Conservation (phyloP, 2,329 filamentous ascomycete species). For the Arthrobotrys conoides region DNA sequence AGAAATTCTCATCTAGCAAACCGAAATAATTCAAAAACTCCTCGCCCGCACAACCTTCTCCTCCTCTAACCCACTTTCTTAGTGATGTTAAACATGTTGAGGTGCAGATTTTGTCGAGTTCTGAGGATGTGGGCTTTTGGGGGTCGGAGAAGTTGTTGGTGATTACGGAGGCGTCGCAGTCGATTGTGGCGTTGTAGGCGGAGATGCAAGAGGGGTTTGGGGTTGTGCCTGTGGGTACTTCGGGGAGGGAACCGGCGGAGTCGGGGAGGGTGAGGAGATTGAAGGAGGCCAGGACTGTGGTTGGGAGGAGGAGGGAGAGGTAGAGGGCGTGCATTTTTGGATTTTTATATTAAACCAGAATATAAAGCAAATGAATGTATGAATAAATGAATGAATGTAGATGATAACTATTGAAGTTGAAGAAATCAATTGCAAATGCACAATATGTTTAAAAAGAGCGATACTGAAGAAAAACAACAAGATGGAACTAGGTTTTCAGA, state of each 20-base stretch:
- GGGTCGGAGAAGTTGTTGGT: slow-evolving; percentile 15
- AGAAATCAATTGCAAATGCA: not conserved
- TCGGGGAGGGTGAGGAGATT: slow-evolving; percentile 41
- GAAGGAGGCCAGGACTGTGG: slow-evolving; percentile 36
- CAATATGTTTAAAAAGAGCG: not conserved
- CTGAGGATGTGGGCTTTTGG: not conserved
- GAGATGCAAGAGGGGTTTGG: slow-evolving; percentile 39
- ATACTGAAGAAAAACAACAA: not conserved
- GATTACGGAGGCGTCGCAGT: slow-evolving; percentile 29
- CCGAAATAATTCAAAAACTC: slow-evolving; percentile 42
- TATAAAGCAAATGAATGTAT: slow-evolving; percentile 2
- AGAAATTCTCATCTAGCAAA: slow-evolving; percentile 9
- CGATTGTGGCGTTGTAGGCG: slow-evolving; percentile 51
- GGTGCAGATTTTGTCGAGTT: slow-evolving; percentile 35
- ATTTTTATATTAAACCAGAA: slow-evolving; percentile 12
- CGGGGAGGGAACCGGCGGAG: not conserved
- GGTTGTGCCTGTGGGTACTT: not conserved
- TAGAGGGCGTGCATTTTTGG: not conserved
- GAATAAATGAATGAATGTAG: not conserved
- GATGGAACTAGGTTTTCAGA: not conserved
- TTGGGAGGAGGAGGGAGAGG: slow-evolving; percentile 24
- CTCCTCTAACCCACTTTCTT: slow-evolving; percentile 42
- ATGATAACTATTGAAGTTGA: no score
- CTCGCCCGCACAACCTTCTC: slow-evolving; percentile 19
- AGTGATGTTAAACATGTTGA: slow-evolving; percentile 25